A percentile compares a stretch with the other conserved stretches of the same genome.
Conservation (phyloP, 2,329 filamentous ascomycete genomes). For the Sporothrix pallida region DNA sequence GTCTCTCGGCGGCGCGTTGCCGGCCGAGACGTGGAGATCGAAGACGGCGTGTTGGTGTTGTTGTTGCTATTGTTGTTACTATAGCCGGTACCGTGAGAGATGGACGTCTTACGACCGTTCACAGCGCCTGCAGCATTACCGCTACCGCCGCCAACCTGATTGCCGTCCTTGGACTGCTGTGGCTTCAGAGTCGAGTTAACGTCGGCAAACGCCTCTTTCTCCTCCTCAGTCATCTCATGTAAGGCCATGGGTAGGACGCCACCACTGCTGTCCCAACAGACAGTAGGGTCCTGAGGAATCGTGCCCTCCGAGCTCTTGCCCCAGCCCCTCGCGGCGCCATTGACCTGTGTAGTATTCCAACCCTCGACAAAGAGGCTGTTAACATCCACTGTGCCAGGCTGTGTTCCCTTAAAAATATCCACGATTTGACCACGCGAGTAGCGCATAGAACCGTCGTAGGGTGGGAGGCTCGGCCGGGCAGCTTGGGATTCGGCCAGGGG, state of each 20-base stretch:
- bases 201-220: constrained; percentile 75
- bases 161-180: constrained; percentile 73
- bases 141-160: constrained; percentile 54
- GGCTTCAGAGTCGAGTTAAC: constrained; percentile 95
- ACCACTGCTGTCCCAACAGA: constrained; percentile 85
- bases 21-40: constrained; percentile 72
- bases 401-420: constrained; percentile 66
- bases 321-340: constrained; percentile 72
- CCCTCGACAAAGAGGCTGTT: constrained; percentile 72
- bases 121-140: constrained; percentile 42
- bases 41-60: constrained; percentile 68
- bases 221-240: constrained; percentile 68
- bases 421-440: constrained; percentile 83
- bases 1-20: constrained; percentile 84
- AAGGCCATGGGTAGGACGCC: constrained; percentile 73
- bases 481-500: constrained; percentile 44
- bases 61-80: constrained; percentile 48
- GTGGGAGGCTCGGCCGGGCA: constrained; percentile 47
- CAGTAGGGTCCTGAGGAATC: constrained; percentile 78
- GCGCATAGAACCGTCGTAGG: constrained; percentile 59
- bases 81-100: constrained; percentile 75
- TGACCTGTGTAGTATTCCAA: constrained; percentile 78
- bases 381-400: constrained; percentile 59
- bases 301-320: constrained; percentile 78
- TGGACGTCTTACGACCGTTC: constrained; percentile 79